Conservation (phyloP, 441 rosid genomes). For the Raphanus hybrid region DNA sequence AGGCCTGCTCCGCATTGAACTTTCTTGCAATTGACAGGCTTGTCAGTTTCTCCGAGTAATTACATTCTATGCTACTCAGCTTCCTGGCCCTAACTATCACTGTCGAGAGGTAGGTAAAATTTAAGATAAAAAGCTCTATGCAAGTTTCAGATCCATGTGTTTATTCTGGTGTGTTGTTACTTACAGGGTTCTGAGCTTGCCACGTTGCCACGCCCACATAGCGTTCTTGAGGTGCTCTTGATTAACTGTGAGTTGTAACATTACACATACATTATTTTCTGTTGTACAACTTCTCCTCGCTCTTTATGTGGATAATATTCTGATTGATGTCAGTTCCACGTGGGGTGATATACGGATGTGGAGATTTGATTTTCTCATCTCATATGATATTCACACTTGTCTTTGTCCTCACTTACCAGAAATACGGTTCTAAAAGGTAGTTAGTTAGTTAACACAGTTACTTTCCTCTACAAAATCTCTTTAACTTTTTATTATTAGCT, state of each 20-base stretch:
- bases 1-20: neutral
- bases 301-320: conserved; percentile 1
- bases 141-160: neutral
- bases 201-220: conserved; percentile 79
- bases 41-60: conserved; percentile 85
- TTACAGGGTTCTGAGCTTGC: conserved; percentile 93
- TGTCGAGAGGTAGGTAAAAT: conserved; percentile 78
- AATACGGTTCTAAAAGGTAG: conserved; percentile 86
- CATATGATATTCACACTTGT: conserved; percentile 98
- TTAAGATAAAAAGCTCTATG: neutral
- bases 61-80: conserved; percentile 95
- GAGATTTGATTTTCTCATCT: conserved; percentile 96
- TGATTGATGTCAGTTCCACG: conserved; percentile 74
- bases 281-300: neutral
- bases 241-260: conserved; percentile 64
- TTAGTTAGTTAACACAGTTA: conserved; percentile 12
- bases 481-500: neutral
- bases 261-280: neutral
- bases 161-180: conserved; percentile 19
- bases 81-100: conserved; percentile 99
- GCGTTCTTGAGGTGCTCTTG: conserved; percentile 73
- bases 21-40: conserved; percentile 52
- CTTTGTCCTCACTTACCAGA: conserved; percentile 91
- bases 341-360: conserved; percentile 90
- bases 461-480: neutral